A percentile compares a stretch with the other conserved stretches of the same genome.
phyloP scores from a whole-genome alignment of 306 rosid genomes.

The Prunus dulcis region DNA sequence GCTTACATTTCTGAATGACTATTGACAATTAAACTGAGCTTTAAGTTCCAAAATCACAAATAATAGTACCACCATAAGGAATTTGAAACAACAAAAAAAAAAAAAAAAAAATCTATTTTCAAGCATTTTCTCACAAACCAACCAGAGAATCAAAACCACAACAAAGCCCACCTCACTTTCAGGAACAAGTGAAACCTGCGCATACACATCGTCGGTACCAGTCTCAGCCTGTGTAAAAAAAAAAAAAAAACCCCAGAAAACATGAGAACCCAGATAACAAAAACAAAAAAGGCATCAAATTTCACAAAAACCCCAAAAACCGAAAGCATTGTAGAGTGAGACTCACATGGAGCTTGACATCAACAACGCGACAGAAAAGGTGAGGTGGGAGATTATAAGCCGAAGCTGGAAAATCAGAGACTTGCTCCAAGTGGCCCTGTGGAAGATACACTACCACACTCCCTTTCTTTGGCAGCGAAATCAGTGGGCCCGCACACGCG shows the following conservation, averaged over 20 bases:
- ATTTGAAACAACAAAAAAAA: conserved; percentile 1
- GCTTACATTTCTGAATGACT: neutral
- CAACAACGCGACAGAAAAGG: conserved; percentile 87
- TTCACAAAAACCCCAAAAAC: conserved; percentile 8
- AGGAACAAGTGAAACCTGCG: conserved; percentile 81
- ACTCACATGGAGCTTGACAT: conserved; percentile 90
- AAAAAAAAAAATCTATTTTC: neutral
- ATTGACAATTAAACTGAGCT: neutral
- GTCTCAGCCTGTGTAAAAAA: conserved; percentile 72
- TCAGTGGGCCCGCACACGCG: conserved; percentile 96
- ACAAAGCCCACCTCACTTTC: conserved; percentile 75
- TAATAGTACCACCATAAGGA: neutral
- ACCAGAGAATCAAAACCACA: conserved; percentile 1
- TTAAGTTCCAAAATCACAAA: neutral
- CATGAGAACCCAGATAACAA: conserved; percentile 15
- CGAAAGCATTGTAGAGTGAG: neutral
- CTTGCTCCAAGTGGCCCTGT: conserved; percentile 84
- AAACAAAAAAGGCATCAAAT: conserved; percentile 16
- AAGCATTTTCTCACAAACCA: conserved; percentile 25
- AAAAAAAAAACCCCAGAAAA: conserved; percentile 14
- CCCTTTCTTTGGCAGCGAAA: conserved; percentile 87
- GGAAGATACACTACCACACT: conserved; percentile 81
- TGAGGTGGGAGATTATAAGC: conserved; percentile 72
- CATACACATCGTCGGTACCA: conserved; percentile 89
- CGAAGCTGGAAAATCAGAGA: conserved; percentile 63